Percentiles rank a stretch among this genome's conserved stretches.
Evolutionary conservation across 495 filamentous ascomycete genomes (phyloP).

Genomic region (Xylaria palmicola): DNA sequence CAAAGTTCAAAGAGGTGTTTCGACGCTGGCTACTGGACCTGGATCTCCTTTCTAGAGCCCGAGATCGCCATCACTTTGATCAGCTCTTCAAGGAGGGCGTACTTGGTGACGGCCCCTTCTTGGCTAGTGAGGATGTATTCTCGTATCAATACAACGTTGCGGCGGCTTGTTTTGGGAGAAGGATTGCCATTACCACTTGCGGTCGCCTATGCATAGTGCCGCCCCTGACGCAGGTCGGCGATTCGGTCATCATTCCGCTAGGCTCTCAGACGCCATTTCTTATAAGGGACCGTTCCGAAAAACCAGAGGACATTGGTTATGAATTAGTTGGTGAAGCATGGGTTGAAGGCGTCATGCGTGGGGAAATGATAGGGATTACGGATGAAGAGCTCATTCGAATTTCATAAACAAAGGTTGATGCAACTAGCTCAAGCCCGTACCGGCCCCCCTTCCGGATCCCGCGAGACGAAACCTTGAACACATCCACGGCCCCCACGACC

Average conservation of each 20-base stretch:
- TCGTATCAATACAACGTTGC: background rate
- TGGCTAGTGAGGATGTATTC: background rate
- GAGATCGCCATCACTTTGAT: background rate
- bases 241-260: background rate
- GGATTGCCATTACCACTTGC: background rate
- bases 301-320: background rate
- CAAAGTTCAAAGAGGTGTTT: background rate
- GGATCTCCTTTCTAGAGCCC: background rate
- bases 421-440: background rate
- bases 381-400: conserved; percentile 7
- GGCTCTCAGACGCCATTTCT: conserved; percentile 7
- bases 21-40: background rate
- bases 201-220: conserved; percentile 2
- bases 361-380: background rate
- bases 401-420: background rate
- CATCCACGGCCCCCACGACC: background rate
- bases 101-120: background rate
- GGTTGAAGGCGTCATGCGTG: conserved; percentile 5
- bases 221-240: background rate
- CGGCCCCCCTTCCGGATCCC: background rate
- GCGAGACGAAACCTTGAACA: background rate
- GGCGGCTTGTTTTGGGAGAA: background rate
- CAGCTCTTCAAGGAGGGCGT: background rate
- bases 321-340: background rate
- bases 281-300: background rate